Evolutionary conservation across 305 asterid species (phyloP), one percentile per base, ranked within the genome.

Genomic region (Stenogyne calaminthoides): DNA sequence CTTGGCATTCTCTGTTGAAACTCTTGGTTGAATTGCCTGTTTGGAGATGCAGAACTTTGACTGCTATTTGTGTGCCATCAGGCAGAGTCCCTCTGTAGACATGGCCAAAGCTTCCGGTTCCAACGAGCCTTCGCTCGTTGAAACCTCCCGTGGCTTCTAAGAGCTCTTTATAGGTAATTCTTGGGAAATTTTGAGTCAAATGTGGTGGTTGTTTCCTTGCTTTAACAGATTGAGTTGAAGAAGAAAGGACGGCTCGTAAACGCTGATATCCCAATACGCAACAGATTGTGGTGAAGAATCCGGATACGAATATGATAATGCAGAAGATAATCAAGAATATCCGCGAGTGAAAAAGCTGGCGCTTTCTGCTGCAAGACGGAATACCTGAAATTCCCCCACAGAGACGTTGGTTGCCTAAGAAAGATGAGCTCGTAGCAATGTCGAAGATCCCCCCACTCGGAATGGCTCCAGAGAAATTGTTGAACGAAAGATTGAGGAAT

Each of bases 1-100:
- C 88, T 64, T 85, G 88, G 79, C 92, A 87, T 72, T 87, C 92
- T 74, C 89, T 71, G 72, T 62, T 78, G 68, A 87, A 87, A 64
- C 89, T 87, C 87, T 80, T 81, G 57, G 85, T 75, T 20, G 86
- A 84, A 60, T 84, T 83, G 10, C 87, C 86, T n/a, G 88, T 76
- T 73, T 83, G 81, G 37, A 81, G 59, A 18, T 78, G 78, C 19
- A 87, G 84, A 51, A 87, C 89, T 72, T 87, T 85, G 72, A 85
- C 87, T 0, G 92, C 92, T 69, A 87, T 85, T 34, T 75, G 78
- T 12, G 83, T 78, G n/a, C 85, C 85, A 27, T 87, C 87, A n/a
- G 70, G 79, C 8, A 87, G 85, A 77, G 49, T n/a, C 68, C 91
- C 91, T 34, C 78, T 77, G 80, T 84, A 87, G 59, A 87, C 89